A percentile compares a stretch with the other conserved stretches of the same genome.
phyloP scores from a whole-genome alignment of 768 basidiomycete genomes.

The Hysterangium stoloniferum region DNA sequence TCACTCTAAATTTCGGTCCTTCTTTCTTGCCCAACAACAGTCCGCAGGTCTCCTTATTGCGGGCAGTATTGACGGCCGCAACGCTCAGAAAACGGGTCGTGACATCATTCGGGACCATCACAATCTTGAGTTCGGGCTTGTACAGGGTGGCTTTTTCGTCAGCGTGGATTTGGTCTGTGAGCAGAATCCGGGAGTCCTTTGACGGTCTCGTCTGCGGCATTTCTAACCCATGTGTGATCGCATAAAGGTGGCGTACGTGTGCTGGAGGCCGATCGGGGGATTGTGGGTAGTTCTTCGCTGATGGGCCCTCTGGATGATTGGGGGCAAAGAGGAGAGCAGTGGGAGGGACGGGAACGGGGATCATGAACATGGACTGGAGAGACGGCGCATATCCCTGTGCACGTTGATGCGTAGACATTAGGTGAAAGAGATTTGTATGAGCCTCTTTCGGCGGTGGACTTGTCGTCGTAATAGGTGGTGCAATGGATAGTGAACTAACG shows the following conservation, averaged over 20 bases:
- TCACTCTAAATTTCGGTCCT: conserved; percentile 60
- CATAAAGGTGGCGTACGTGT: conserved; percentile 2
- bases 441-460: conserved; percentile 52
- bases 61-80: conserved; percentile 68
- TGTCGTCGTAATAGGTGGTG: conserved; percentile 62
- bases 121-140: conserved; percentile 43
- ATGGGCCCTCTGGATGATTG: conserved; percentile 24
- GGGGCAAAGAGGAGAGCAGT: conserved; percentile 39
- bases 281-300: conserved; percentile 5
- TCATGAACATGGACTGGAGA: conserved; percentile 63
- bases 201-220: conserved; percentile 15
- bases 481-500: conserved; percentile 23
- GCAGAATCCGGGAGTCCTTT: conserved; percentile 10
- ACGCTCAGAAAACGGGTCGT: conserved; percentile 71
- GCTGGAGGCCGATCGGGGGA: conserved; percentile 8
- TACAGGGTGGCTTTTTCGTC: conserved; percentile 9
- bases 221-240: background rate
- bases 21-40: conserved; percentile 64
- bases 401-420: conserved; percentile 76
- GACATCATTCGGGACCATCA: conserved; percentile 64
- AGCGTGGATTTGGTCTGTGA: conserved; percentile 2
- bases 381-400: conserved; percentile 74
- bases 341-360: conserved; percentile 27
- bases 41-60: conserved; percentile 83
- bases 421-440: conserved; percentile 51